These are phyloP conservation scores for Jatropha curcas DNA, from an alignment of 345 rosid genomes.

Conservation along the genomic window DNA sequence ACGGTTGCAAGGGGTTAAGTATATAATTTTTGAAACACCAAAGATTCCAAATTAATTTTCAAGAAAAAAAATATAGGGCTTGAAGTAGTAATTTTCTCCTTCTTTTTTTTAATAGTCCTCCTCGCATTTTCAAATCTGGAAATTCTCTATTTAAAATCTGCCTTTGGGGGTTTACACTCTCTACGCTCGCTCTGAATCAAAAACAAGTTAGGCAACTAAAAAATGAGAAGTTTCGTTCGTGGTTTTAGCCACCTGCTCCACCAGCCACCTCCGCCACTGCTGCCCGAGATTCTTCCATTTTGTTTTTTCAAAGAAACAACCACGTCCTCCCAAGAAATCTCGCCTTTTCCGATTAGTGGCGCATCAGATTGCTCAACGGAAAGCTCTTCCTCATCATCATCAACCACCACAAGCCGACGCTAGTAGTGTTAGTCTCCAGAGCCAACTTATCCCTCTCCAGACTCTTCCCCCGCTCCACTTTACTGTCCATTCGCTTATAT, in stretches of 20 bases:
- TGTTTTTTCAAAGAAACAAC: constrained; percentile 10
- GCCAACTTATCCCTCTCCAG: constrained; percentile 73
- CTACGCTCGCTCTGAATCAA: not conserved
- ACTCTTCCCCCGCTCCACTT: constrained; percentile 77
- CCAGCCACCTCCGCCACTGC: constrained; percentile 25
- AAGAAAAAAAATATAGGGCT: no score
- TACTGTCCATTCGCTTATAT: no score
- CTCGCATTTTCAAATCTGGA: not conserved
- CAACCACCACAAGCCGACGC: constrained; percentile 10
- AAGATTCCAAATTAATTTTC: no score
- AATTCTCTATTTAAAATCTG: not conserved
- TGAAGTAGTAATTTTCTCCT: not conserved
- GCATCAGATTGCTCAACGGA: constrained; percentile 14
- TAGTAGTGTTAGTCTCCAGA: constrained; percentile 51
- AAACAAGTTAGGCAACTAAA: not conserved
- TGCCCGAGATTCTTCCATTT: constrained; percentile 8
- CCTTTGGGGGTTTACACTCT: not conserved
- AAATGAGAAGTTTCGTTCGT: constrained; percentile 30
- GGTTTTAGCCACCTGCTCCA: constrained; percentile 38
- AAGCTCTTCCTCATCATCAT: constrained; percentile 17
- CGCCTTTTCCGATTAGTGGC: constrained; percentile 28
- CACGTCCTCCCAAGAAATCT: constrained; percentile 24
- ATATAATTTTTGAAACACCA: no score
- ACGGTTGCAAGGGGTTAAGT: no score
- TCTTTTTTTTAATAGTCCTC: no score